Evolutionary conservation across 179 eudicot genomes (phyloP), one percentile per base, ranked within the genome.

Genomic region (Sideroxylon spinosum): DNA sequence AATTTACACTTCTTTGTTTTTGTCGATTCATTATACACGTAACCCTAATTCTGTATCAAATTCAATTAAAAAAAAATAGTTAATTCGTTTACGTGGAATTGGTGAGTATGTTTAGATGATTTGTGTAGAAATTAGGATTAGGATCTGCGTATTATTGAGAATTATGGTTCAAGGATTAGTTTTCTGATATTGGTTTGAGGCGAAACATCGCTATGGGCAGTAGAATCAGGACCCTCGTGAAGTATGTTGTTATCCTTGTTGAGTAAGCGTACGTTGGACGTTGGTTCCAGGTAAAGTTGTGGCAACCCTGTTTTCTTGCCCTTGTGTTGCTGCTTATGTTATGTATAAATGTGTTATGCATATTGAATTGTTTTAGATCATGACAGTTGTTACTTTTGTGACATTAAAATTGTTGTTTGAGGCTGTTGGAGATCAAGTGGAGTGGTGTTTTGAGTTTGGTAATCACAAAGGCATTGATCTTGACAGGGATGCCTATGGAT

Each of bases 171-270:
- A 60, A 23, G 75, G 72, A 68, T 68, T 78, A 78, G 75, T 61
- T 23, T 80, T 49, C 48, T 60, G 60, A 61, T 50, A 63, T 49
- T 77, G 69, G 76, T 37, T 74, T 56, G 59, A 80, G 63, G 76
- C 64, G 8, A 75, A 60, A 79, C 69, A 83, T 57, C 82, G 90
- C 71, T 82, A 90, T 93, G 95, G 93, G 88, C 82, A 71, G 82
- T 79, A 81, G 86, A 71, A 69, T 77, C 62, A 48, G 74, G 74
- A 60, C 61, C 78, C 80, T 88, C 78, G 48, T 78, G 65, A 92
- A 88, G 85, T 78, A 94, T 94, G 97, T 91, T 94, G 94, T 85
- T 93, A 84, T 93, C 98, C 82, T 89, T 90, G 82, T 87, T 92
- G 87, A 94, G 98, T 85, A 93, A 90, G 85, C 94, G 98, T 66